These are phyloP conservation scores for Asparagopsis taxiformis DNA, from an alignment of 31 red algal species.

Conservation along the genomic window DNA sequence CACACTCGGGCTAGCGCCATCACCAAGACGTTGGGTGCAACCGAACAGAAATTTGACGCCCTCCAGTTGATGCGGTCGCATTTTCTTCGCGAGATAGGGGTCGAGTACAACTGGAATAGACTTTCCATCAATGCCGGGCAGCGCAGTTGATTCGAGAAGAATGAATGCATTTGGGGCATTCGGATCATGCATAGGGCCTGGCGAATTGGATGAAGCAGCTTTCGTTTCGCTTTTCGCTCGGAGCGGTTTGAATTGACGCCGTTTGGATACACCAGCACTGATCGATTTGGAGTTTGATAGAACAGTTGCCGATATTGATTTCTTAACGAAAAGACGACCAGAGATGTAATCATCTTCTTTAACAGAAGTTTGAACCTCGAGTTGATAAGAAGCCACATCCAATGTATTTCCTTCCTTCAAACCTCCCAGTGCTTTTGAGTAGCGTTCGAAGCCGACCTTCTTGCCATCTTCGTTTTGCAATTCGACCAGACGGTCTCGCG, in stretches of 20 bases:
- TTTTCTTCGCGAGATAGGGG: slow-evolving; percentile 64
- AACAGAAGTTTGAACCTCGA: slow-evolving; percentile 68
- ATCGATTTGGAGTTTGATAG: background rate
- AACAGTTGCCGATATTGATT: background rate
- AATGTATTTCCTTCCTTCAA: slow-evolving; percentile 80
- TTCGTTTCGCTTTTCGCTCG: slow-evolving; percentile 4
- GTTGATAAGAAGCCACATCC: slow-evolving; percentile 55
- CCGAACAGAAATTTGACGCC: slow-evolving; percentile 69
- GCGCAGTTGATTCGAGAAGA: slow-evolving; percentile 5
- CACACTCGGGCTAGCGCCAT: background rate
- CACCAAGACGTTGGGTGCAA: slow-evolving; percentile 29
- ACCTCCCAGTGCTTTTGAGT: slow-evolving; percentile 45
- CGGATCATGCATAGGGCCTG: slow-evolving; percentile 63
- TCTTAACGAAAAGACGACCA: slow-evolving; percentile 65
- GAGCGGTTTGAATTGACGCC: slow-evolving; percentile 48
- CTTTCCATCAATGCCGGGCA: background rate
- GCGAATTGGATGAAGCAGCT: background rate
- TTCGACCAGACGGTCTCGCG: slow-evolving; percentile 55
- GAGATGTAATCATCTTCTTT: slow-evolving; percentile 69
- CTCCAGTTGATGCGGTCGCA: slow-evolving; percentile 75
- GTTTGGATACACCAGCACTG: slow-evolving; percentile 3
- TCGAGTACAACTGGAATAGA: slow-evolving; percentile 70
- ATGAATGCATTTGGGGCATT: slow-evolving; percentile 47
- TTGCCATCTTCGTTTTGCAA: slow-evolving; percentile 75
- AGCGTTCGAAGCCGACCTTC: slow-evolving; percentile 41